A percentile compares a stretch with the other conserved stretches of the same genome.
These are phyloP conservation scores for Beauveria pseudobassiana DNA, from an alignment of 2,329 filamentous ascomycete species.

Conservation along the genomic window DNA sequence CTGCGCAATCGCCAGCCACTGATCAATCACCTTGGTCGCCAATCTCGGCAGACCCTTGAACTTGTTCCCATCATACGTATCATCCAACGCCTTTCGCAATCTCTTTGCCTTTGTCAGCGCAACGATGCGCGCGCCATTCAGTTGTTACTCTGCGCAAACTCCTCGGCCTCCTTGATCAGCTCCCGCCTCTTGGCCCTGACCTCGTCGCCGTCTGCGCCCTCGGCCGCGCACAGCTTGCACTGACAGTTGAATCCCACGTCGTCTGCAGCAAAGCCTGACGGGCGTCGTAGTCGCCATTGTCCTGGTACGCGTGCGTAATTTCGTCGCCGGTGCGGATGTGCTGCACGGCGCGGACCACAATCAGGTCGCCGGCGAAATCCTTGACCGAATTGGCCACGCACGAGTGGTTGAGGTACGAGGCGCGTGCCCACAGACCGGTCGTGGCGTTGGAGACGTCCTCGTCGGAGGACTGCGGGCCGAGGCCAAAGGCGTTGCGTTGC, in stretches of 20 bases:
- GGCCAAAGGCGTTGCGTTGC: constrained; percentile 26
- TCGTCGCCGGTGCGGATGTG: constrained; percentile 27
- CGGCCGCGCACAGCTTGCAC: constrained; percentile 28
- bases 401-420: constrained; percentile 36
- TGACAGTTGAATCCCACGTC: constrained; percentile 31
- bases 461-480: constrained; percentile 20
- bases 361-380: constrained; percentile 31
- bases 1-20: constrained; percentile 20
- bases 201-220: constrained; percentile 17
- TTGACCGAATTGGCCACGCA: constrained; percentile 29
- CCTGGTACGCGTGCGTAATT: constrained; percentile 26
- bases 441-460: constrained; percentile 25
- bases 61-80: constrained; percentile 21
- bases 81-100: constrained; percentile 17
- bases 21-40: constrained; percentile 17
- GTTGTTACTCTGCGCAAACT: constrained; percentile 15
- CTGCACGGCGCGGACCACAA: constrained; percentile 29
- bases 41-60: constrained; percentile 20
- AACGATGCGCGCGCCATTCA: constrained; percentile 13
- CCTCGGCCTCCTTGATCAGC: constrained; percentile 16
- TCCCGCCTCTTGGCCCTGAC: constrained; percentile 16
- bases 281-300: constrained; percentile 18
- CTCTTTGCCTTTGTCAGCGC: constrained; percentile 19
- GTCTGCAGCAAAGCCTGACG: constrained; percentile 16
- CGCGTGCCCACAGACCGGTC: constrained; percentile 31